These are phyloP conservation scores for Bipolaris oryzae DNA, from an alignment of 2,329 filamentous ascomycete genomes.

Conservation along the genomic window DNA sequence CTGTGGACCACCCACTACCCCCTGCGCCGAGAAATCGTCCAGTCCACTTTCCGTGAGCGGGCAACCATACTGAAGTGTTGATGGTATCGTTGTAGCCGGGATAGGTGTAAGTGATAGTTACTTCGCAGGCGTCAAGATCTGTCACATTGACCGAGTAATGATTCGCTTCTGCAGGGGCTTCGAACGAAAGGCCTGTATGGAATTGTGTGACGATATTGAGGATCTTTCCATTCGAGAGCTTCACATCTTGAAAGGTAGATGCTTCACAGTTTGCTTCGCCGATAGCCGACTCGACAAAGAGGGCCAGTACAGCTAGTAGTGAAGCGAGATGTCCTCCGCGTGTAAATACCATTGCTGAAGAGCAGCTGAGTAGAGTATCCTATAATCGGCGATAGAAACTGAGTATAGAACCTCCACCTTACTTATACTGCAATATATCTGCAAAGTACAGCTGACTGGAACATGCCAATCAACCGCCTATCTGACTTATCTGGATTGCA, in stretches of 20 bases:
- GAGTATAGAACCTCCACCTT: not conserved
- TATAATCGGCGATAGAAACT: not conserved
- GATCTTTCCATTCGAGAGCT: slow-evolving; percentile 4
- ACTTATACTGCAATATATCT: not conserved
- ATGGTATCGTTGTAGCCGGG: slow-evolving; percentile 25
- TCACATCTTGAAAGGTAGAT: slow-evolving; percentile 8
- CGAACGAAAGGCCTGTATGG: slow-evolving; percentile 8
- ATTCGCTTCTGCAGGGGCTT: slow-evolving; percentile 11
- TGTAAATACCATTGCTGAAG: not conserved
- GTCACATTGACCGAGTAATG: slow-evolving; percentile 15
- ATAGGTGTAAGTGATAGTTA: slow-evolving; percentile 44
- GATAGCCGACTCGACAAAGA: not conserved
- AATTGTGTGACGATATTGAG: slow-evolving; percentile 7
- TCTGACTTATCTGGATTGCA: not conserved
- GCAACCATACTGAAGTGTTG: slow-evolving; percentile 28
- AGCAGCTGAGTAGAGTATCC: not conserved
- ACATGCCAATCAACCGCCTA: not conserved
- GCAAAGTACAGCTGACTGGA: no score
- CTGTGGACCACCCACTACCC: slow-evolving; percentile 29
- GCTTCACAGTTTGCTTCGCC: slow-evolving; percentile 1
- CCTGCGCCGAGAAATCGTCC: slow-evolving; percentile 28
- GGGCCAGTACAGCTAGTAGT: not conserved
- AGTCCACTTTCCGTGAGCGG: slow-evolving; percentile 26
- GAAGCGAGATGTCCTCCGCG: not conserved
- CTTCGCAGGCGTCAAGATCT: slow-evolving; percentile 39